Base-by-base conservation (phyloP, 1,284 basidiomycete genomes). In the Ganoderma boninense region DNA sequence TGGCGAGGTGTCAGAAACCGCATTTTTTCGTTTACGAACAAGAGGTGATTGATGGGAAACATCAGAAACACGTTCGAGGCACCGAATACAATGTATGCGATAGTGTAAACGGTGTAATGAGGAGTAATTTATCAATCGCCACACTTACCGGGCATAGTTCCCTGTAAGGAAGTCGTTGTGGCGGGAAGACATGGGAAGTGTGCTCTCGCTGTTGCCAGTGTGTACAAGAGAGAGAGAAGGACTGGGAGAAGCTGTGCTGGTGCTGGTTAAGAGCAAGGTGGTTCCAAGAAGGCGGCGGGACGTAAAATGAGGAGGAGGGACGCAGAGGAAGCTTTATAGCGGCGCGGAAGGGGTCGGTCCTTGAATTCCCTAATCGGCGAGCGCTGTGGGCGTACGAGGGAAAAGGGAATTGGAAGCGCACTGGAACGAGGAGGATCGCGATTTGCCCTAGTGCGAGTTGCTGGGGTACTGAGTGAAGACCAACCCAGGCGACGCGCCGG, bases 131-230 rank as follows among this genome's bases (percentile, higher is more conserved):
- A 62, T 64, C 63, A 66, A 54, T 59, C 73, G 73, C 71, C 71
- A 74, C 73, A 72, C 70, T 74, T 66, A 74, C 73, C 64, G 64
- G n/a, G 64, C 69, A 59, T 69, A 40, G 61, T 43, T 66, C 35
- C 65, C 66, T 38, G 56, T 43, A 40, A 63, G 62, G 66, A 54
- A 59, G 62, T 67, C n/a, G 29, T 18, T 54, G 40, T 67, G 62
- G 69, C 69, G 72, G 18, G 70, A 63, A 46, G 73, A 43, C 70
- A 74, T 74, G 11, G 32, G 35, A 44, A 61, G 56, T 54, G 60
- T 61, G 59, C 26, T 40, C 52, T 44, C 18, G 43, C 44, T 32
- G 43, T 56, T 52, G 46, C n/a, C n/a, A 49, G 46, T 49, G 57
- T 40, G 7, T 26, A 4, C 40, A 23, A 60, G 63, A 29, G 44